Base-by-base conservation (phyloP, 2,329 filamentous ascomycete species). In the Paecilomyces sp. region DNA sequence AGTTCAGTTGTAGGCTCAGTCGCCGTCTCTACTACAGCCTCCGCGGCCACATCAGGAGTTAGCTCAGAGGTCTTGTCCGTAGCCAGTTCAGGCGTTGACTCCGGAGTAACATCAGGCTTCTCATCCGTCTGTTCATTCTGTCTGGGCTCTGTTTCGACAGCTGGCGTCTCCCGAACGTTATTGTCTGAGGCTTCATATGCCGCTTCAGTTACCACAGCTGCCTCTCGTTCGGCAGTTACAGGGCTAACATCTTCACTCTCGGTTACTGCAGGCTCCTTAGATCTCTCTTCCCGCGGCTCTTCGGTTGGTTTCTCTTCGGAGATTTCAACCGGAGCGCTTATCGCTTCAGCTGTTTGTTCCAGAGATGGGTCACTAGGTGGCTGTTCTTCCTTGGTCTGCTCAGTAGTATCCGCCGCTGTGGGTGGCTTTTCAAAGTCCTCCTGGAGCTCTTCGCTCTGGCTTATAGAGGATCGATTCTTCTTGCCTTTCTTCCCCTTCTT, bases 401-500 rank as follows among this genome's bases (percentile, higher is more conserved):
- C 51, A 28, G 22, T 3, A 53, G 51, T 25, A 30, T 13, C 51
- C 24, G 6, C 51, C 7, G 13, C 51, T 13, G 51, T 11, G 4
- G 11, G 7, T 13, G 28, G 51, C 3, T 18, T 18, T 47, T 47
- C 41, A 9, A 15, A 7, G 2, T n/a, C n/a, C 15, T 18, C 18
- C 8, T n/a, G 25, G 64, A 65, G 7, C 60, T 63, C 57, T 66
- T 68, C 60, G 68, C 67, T 57, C 67, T 68, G 57, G 69, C 68
- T 58, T 71, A 47, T 22, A 12, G 51, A 25, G 4, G 22, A 11
- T 25, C 28, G 51, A 13, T 53, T 53, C 54, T 56, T 56, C 11
- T 56, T 31, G 24, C 31, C 24, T 7, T 56, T 31, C 54, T 73
- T 75, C 61, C 69, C 69, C 63, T 76, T 79, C 60, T 72, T 75